These are phyloP conservation scores for Rickenella mellea DNA, from an alignment of 768 basidiomycete species.

Conservation along the genomic window DNA sequence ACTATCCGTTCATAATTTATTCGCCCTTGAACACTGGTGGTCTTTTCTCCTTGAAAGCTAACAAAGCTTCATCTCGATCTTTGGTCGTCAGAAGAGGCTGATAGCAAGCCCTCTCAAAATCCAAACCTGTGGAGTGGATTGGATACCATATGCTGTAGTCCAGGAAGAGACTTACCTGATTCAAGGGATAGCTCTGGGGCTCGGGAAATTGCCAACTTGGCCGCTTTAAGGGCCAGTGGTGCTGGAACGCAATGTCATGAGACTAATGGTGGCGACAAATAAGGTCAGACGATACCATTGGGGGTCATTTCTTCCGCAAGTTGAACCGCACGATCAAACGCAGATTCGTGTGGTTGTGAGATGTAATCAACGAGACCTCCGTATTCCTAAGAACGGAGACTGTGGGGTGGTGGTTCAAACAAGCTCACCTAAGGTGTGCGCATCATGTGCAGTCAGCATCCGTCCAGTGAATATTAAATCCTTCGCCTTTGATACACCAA, in stretches of 20 bases:
- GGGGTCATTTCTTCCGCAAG: conserved; percentile 59
- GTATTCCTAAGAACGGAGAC: conserved; percentile 9
- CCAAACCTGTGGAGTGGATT: conserved; percentile 50
- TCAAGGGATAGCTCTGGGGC: conserved; percentile 75
- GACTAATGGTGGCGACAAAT: not conserved
- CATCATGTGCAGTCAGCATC: conserved; percentile 54
- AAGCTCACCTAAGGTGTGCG: conserved; percentile 49
- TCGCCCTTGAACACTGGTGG: conserved; percentile 73
- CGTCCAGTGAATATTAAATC: conserved; percentile 80
- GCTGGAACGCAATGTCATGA: conserved; percentile 32
- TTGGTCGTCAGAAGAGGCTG: conserved; percentile 64
- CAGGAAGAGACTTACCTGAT: conserved; percentile 35
- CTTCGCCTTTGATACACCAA: conserved; percentile 77
- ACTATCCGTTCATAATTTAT: conserved; percentile 23
- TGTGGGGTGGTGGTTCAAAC: conserved; percentile 1
- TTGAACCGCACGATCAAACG: conserved; percentile 58
- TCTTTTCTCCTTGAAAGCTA: conserved; percentile 82
- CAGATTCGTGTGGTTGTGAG: conserved; percentile 47
- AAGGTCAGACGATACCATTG: conserved; percentile 40
- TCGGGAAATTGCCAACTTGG: conserved; percentile 76
- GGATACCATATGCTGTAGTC: not conserved
- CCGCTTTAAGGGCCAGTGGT: conserved; percentile 78
- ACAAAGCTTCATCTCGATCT: conserved; percentile 76
- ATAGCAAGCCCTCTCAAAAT: conserved; percentile 83
- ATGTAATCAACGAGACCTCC: conserved; percentile 80